These are phyloP conservation scores for Nemania abortiva DNA, from an alignment of 2,329 filamentous ascomycete species.

Conservation along the genomic window DNA sequence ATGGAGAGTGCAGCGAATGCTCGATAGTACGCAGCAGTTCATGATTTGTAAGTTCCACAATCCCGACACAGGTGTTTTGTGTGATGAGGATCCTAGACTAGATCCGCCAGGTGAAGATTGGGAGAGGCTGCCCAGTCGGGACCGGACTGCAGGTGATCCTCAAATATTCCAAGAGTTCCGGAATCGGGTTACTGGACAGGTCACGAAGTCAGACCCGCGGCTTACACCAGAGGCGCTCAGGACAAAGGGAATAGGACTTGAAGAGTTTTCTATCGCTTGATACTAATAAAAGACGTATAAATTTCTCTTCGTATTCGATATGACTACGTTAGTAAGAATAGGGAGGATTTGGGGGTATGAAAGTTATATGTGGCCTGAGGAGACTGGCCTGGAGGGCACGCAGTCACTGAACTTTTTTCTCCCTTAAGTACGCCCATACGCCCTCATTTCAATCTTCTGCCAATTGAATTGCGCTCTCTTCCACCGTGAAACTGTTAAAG, in stretches of 20 bases:
- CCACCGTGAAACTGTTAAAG: too few species aligned
- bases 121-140: conserved; percentile 4
- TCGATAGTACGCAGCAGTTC: background rate
- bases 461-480: too few species aligned
- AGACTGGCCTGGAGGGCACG: too few species aligned
- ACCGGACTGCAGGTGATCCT: conserved; percentile 13
- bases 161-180: conserved; percentile 16
- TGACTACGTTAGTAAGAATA: too few species aligned
- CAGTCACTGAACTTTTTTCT: too few species aligned
- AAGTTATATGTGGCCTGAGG: too few species aligned
- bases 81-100: conserved; percentile 12
- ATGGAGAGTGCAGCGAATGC: conserved; percentile 4
- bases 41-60: conserved; percentile 13
- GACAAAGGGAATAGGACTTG: conserved; percentile 53
- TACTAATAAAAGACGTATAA: background rate
- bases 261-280: background rate
- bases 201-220: background rate
- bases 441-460: too few species aligned
- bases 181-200: background rate
- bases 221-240: conserved; percentile 53
- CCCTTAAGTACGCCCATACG: too few species aligned
- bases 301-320: too few species aligned
- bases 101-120: background rate
- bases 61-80: conserved; percentile 4
- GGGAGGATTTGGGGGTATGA: too few species aligned